phyloP scores from a whole-genome alignment of 148 eudicot genomes.

The Vaccinium myrtillus region DNA sequence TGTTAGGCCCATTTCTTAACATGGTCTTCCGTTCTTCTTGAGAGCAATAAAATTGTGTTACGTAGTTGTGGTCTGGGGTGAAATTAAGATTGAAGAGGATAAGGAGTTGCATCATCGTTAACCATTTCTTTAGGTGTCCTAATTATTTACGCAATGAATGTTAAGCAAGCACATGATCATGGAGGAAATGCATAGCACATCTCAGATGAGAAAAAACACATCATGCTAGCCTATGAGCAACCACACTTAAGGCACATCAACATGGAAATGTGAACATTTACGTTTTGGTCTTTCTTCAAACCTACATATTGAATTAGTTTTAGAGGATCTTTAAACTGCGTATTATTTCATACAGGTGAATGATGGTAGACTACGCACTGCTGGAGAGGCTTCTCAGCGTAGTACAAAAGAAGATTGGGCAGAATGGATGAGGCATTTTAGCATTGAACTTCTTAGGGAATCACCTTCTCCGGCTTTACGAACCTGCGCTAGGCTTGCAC shows the following conservation, averaged over 20 bases:
- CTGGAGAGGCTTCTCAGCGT: slow-evolving; percentile 99
- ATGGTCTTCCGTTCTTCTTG: not conserved
- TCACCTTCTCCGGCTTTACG: slow-evolving; percentile 97
- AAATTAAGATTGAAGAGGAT: not conserved
- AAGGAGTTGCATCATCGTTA: not conserved
- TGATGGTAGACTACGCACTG: slow-evolving; percentile 78
- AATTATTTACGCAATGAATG: not conserved
- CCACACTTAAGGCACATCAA: not conserved
- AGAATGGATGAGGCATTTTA: slow-evolving; percentile 99
- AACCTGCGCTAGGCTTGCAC: slow-evolving; percentile 97
- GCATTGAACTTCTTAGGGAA: slow-evolving; percentile 90
- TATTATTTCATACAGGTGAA: slow-evolving; percentile 53
- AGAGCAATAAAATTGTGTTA: not conserved
- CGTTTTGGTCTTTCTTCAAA: not conserved
- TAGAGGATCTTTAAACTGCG: not conserved
- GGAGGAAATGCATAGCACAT: slow-evolving; percentile 5
- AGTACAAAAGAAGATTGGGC: slow-evolving; percentile 99
- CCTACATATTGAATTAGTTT: not conserved
- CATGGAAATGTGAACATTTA: not conserved
- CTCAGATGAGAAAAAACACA: not conserved
- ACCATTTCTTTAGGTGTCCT: not conserved
- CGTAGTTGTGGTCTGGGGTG: not conserved
- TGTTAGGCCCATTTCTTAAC: too few species aligned
- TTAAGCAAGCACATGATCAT: not conserved
- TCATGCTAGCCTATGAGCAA: not conserved